phyloP scores from a whole-genome alignment of 1,139 yeast genomes.

The Saccharomyces hybrid region DNA sequence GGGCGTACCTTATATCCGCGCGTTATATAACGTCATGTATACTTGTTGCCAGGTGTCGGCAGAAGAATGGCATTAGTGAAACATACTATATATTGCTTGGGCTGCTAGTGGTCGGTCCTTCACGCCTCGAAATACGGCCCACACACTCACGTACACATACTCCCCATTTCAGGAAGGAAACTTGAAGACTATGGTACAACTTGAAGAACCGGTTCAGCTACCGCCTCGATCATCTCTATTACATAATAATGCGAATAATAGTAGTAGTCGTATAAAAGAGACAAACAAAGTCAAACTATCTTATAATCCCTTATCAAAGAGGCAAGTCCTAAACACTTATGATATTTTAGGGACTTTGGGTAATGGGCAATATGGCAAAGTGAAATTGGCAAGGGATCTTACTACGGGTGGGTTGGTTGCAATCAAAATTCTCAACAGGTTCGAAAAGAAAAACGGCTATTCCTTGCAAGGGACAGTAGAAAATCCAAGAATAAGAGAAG shows the following conservation, averaged over 20 bases:
- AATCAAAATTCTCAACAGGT: constrained; percentile 82
- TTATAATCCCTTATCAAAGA: constrained; percentile 79
- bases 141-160: not conserved
- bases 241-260: not conserved
- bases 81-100: not conserved
- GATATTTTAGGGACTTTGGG: constrained; percentile 86
- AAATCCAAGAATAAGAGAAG: constrained; percentile 41
- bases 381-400: constrained; percentile 76
- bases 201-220: not conserved
- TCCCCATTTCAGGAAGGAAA: not conserved
- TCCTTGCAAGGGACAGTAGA: not conserved
- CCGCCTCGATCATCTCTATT: not conserved
- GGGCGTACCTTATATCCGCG: constrained; percentile 1
- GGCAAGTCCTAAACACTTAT: constrained; percentile 81
- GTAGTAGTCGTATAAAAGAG: constrained; percentile 46
- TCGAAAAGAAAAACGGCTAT: constrained; percentile 33
- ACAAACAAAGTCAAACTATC: constrained; percentile 75
- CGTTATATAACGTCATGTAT: not conserved
- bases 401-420: constrained; percentile 72
- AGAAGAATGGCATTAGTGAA: not conserved
- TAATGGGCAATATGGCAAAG: constrained; percentile 95
- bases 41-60: not conserved
- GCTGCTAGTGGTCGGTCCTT: not conserved
- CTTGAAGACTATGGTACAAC: not conserved
- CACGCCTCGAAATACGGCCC: not conserved